Evolutionary conservation across 225 moss, liverwort and hornwort species (phyloP).

Genomic region (Takakia lepidozioides): DNA sequence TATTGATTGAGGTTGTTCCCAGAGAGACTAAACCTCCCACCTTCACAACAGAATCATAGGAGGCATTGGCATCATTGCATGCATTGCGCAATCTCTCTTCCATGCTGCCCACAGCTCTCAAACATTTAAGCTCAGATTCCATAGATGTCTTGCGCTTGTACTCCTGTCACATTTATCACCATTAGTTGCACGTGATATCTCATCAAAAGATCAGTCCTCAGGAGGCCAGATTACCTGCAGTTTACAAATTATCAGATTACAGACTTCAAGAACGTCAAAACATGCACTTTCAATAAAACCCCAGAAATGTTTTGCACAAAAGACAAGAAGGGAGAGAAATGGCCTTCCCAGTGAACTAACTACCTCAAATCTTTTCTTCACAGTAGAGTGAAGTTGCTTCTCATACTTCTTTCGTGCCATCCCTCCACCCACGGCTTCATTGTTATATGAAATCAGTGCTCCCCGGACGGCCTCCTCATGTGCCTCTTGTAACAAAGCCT

Average conservation of each 20-base stretch:
- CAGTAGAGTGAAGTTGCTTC: conserved; percentile 53
- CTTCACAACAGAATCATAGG: conserved; percentile 59
- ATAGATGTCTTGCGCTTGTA: conserved; percentile 70
- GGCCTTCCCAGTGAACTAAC: neutral
- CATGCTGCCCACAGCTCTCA: conserved; percentile 69
- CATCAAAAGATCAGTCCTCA: too few species aligned
- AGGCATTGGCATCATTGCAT: conserved; percentile 60
- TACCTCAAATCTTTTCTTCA: conserved; percentile 74
- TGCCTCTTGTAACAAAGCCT: conserved; percentile 63
- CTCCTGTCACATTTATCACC: conserved; percentile 32
- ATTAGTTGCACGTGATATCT: too few species aligned
- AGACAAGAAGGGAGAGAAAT: too few species aligned
- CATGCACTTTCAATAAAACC: too few species aligned
- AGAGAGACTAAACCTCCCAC: too few species aligned
- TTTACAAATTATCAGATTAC: too few species aligned
- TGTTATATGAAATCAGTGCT: conserved; percentile 52
- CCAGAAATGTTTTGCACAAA: too few species aligned
- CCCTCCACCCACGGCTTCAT: conserved; percentile 79
- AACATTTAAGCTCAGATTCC: conserved; percentile 68
- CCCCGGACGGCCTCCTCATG: conserved; percentile 76
- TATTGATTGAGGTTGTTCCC: too few species aligned
- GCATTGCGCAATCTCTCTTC: conserved; percentile 72
- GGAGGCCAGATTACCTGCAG: too few species aligned
- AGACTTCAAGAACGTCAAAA: too few species aligned
- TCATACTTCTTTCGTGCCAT: conserved; percentile 67